Evolutionary conservation across 108 stramenopile genomes (phyloP).

Genomic region (Cyclotella baltica): DNA sequence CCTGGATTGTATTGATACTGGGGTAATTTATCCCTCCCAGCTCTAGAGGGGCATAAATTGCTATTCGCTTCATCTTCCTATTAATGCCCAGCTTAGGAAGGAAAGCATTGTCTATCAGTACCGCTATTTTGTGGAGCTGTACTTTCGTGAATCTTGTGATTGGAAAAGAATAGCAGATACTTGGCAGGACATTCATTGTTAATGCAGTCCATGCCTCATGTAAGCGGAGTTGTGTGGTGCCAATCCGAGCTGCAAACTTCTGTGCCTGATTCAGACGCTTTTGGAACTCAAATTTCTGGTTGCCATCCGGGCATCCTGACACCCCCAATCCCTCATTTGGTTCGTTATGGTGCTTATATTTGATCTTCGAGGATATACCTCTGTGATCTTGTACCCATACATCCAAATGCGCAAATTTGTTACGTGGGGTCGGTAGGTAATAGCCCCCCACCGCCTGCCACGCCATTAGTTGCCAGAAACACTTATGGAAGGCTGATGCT

Average conservation of each 20-base stretch:
- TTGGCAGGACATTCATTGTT: neutral
- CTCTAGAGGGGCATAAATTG: neutral
- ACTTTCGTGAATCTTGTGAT: neutral
- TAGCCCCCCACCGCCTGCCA: neutral
- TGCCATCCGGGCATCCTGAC: neutral
- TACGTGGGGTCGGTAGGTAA: neutral
- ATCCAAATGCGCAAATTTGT: neutral
- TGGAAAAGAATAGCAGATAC: neutral
- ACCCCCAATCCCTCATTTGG: neutral
- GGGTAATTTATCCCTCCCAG: constrained; percentile 8
- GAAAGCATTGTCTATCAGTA: neutral
- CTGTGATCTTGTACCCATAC: neutral
- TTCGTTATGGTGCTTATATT: neutral
- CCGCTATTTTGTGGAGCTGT: neutral
- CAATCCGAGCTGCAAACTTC: neutral
- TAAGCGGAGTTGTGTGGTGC: neutral
- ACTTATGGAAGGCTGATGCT: neutral
- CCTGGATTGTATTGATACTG: neutral
- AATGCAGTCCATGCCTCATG: neutral
- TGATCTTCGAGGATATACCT: neutral
- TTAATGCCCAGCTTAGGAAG: neutral
- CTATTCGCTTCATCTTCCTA: neutral
- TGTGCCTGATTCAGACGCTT: neutral
- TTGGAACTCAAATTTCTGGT: neutral
- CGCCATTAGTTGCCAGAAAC: neutral